Base-by-base conservation (phyloP, 2,329 filamentous ascomycete species). In the Cyanodermella asteris region DNA sequence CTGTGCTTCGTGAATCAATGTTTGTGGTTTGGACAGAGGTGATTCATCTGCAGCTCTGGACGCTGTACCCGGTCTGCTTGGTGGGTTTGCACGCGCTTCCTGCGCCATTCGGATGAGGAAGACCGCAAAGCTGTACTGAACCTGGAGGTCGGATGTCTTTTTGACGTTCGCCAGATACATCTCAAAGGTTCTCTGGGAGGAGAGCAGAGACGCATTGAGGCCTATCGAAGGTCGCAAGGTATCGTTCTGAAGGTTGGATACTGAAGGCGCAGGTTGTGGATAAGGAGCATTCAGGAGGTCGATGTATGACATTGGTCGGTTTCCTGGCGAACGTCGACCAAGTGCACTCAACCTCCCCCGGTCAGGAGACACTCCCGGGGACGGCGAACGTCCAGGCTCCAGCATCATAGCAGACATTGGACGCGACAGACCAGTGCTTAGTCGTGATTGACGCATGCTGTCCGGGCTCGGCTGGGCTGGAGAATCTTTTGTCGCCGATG, bases 101-200 rank as follows among this genome's bases (percentile, higher is more conserved):
- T 80, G 74, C 20, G 84, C 82, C 2, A 80, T 73, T 23, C 82
- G 77, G 36, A 94, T 73, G 55, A 97, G 69, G 46, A 91, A 91
- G 18, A 94, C 65, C 3, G 87, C 87, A 50, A 97, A 94, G 16
- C 91, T 87, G 47, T 94, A 94, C 47, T 93, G 81, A 17, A 91
- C 76, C 4, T 75, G 72, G 10, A 72, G 61, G 46, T 93, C 81
- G 33, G 75, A 87, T 3, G 87, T 91, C 56, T 97, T 97, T 55
- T 93, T 94, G 30, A 93, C 78, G 42, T 94, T 97, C 28, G 74
- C 72, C 22, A 84, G 67, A 47, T 97, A 97, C 84, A 94, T 93
- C 28, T 94, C 82, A 24, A 97, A 64, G 2, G 87, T 97, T 51
- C 94, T 82, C 43, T 84, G 77, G 17, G 78, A 73, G 41, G 80